Percentiles rank a stretch among this genome's conserved stretches.
These are phyloP conservation scores for Tripterygium wilfordii DNA, from an alignment of 177 flowering plant species.

Conservation along the genomic window DNA sequence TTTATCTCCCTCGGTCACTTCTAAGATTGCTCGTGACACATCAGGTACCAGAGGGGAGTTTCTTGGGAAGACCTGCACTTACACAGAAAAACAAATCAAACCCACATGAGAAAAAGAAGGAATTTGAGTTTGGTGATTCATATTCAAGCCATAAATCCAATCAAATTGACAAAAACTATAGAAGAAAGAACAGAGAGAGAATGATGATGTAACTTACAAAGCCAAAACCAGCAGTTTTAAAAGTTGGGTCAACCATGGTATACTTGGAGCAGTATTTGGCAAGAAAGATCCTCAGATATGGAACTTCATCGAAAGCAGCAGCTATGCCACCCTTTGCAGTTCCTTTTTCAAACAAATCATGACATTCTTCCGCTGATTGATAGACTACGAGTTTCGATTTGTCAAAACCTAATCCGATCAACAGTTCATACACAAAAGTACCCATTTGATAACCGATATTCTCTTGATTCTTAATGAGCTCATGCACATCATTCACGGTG, in stretches of 20 bases:
- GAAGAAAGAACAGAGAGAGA: too few species aligned
- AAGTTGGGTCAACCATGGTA: constrained; percentile 30
- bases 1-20: constrained; percentile 31
- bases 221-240: constrained; percentile 43
- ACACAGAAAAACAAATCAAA: constrained; percentile 46
- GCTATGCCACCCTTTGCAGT: constrained; percentile 32
- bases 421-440: constrained; percentile 22
- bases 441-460: constrained; percentile 24
- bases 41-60: constrained; percentile 44
- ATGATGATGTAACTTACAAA: constrained; percentile 37
- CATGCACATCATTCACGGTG: constrained; percentile 6
- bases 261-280: constrained; percentile 26
- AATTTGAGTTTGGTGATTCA: too few species aligned
- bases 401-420: constrained; percentile 10
- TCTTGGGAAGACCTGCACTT: constrained; percentile 33
- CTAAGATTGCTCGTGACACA: constrained; percentile 38
- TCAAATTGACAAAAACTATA: too few species aligned
- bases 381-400: constrained; percentile 20
- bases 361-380: constrained; percentile 14
- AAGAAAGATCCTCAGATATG: constrained; percentile 34
- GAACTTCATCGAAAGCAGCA: constrained; percentile 48
- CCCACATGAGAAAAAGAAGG: too few species aligned
- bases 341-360: constrained; percentile 26
- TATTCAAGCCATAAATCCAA: too few species aligned
- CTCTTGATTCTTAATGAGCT: constrained; percentile 3